Conservation (phyloP, 139 green algal genomes). For the Chlamydomonas applanata region DNA sequence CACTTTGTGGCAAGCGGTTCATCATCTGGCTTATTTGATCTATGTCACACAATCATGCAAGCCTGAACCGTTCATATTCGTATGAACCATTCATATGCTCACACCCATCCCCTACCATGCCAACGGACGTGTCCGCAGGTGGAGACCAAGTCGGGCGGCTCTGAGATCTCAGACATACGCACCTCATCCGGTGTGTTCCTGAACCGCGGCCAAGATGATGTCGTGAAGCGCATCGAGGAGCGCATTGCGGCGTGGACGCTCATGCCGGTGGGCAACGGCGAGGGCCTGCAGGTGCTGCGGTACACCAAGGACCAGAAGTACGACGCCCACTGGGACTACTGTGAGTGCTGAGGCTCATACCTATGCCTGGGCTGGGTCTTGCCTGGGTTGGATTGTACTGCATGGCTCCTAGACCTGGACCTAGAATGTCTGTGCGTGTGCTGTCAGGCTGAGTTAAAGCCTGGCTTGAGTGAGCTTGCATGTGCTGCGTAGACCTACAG, state of each 20-base stretch:
- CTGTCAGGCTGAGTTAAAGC: not conserved
- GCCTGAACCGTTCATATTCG: no score
- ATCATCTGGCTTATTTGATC: no score
- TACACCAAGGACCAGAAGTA: constrained; percentile 55
- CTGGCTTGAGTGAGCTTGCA: not conserved
- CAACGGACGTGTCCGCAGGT: no score
- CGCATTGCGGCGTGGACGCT: constrained; percentile 50
- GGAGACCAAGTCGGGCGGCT: constrained; percentile 18
- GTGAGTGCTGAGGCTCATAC: no score
- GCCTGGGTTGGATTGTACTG: no score
- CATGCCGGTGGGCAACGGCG: constrained; percentile 45
- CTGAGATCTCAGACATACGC: constrained; percentile 36
- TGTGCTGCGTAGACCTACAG: not conserved
- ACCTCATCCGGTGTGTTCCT: constrained; percentile 43
- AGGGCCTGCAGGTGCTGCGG: constrained; percentile 79
- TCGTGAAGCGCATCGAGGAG: constrained; percentile 38
- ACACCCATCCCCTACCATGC: no score
- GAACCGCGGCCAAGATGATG: constrained; percentile 28
- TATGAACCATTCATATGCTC: no score
- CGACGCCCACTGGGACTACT: constrained; percentile 36
- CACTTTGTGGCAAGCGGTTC: no score
- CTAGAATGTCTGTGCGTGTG: not conserved
- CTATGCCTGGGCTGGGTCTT: no score
- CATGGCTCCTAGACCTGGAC: no score
- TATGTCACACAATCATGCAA: no score